phyloP scores from a whole-genome alignment of 2,329 filamentous ascomycete genomes.

The Truncatella angustata region DNA sequence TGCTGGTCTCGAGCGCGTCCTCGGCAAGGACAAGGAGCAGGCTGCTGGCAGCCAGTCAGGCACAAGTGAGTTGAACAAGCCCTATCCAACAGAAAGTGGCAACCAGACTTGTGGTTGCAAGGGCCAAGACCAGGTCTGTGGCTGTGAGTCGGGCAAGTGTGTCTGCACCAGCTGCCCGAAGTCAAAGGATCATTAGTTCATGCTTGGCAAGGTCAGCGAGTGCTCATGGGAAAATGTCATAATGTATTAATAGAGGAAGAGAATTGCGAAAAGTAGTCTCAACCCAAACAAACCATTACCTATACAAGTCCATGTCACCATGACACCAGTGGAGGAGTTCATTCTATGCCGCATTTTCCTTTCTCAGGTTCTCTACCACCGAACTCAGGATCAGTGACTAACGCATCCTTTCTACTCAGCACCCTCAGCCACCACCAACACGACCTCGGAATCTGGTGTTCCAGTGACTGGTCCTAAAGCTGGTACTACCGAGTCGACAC shows the following conservation, averaged over 20 bases:
- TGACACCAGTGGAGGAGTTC: neutral
- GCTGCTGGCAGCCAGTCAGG: conserved; percentile 17
- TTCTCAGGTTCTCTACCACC: neutral
- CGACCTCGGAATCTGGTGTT: conserved; percentile 13
- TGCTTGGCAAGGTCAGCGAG: neutral
- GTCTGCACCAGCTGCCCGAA: neutral
- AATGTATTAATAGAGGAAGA: neutral
- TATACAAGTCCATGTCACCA: neutral
- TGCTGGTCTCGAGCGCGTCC: conserved; percentile 54
- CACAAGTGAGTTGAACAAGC: conserved; percentile 15
- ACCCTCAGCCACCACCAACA: neutral
- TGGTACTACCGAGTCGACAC: conserved; percentile 24
- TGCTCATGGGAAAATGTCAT: neutral
- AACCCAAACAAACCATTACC: neutral
- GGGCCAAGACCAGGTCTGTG: neutral
- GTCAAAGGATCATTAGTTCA: neutral
- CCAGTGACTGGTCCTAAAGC: conserved; percentile 22
- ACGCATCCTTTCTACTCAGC: neutral
- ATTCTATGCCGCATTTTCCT: neutral
- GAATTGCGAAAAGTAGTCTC: neutral
- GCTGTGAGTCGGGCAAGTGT: conserved; percentile 2
- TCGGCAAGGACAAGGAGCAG: conserved; percentile 51
- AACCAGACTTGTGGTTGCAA: conserved; percentile 11
- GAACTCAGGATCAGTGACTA: neutral
- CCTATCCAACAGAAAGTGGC: neutral